These are phyloP conservation scores for Datisca glomerata DNA, from an alignment of 306 rosid genomes.

Conservation along the genomic window DNA sequence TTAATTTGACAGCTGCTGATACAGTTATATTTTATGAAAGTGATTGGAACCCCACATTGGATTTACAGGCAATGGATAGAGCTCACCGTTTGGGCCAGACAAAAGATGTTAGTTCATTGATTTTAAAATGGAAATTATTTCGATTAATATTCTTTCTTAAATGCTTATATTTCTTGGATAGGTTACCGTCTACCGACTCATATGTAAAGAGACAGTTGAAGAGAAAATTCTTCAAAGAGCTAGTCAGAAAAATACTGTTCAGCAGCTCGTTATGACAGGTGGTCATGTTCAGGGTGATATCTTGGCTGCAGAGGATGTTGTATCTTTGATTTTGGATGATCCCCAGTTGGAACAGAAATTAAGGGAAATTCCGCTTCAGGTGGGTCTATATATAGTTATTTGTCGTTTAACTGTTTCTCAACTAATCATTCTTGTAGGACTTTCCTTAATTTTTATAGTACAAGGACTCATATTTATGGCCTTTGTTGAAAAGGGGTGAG, in stretches of 20 bases:
- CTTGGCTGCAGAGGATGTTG: slow-evolving; percentile 96
- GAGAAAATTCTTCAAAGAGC: slow-evolving; percentile 98
- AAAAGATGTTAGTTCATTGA: slow-evolving; percentile 71
- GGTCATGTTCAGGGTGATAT: slow-evolving; percentile 97
- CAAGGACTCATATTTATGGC: background rate
- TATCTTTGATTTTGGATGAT: slow-evolving; percentile 92
- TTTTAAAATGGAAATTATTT: background rate
- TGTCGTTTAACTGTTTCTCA: slow-evolving; percentile 3
- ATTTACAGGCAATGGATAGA: slow-evolving; percentile 98
- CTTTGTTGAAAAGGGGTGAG: too few species aligned
- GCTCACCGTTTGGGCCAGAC: slow-evolving; percentile 99
- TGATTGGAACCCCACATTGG: slow-evolving; percentile 99
- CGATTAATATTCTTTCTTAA: background rate
- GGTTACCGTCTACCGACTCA: slow-evolving; percentile 97
- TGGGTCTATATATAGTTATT: slow-evolving; percentile 22
- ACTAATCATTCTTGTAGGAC: background rate
- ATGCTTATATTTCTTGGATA: slow-evolving; percentile 6
- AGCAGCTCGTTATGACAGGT: slow-evolving; percentile 98
- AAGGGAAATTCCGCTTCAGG: slow-evolving; percentile 73
- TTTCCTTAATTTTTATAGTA: too few species aligned
- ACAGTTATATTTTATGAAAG: slow-evolving; percentile 98
- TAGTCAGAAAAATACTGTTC: slow-evolving; percentile 93
- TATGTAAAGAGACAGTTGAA: slow-evolving; percentile 97
- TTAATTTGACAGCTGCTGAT: slow-evolving; percentile 98
- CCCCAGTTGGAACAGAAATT: slow-evolving; percentile 89